Conservation (phyloP, 1,284 basidiomycete species). For the Leccinum pallidistipes region DNA sequence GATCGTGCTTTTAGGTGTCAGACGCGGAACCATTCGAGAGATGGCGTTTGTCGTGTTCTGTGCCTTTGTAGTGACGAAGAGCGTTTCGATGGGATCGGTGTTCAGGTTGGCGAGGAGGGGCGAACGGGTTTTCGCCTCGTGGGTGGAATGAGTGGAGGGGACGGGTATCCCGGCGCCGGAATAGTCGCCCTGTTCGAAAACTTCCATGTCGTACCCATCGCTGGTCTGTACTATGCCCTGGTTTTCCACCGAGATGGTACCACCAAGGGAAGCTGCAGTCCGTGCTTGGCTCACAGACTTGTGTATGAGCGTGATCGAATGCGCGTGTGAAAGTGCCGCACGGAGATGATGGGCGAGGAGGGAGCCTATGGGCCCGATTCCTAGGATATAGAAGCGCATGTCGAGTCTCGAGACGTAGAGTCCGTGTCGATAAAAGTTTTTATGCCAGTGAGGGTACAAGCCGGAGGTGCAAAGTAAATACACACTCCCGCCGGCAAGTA, state of each 20-base stretch:
- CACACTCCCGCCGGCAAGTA: too few species aligned
- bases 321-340: constrained; percentile 48
- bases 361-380: constrained; percentile 80
- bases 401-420: constrained; percentile 5
- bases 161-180: constrained; percentile 31
- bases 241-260: constrained; percentile 47
- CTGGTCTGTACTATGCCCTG: constrained; percentile 44
- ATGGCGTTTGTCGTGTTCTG: constrained; percentile 64
- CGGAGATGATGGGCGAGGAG: constrained; percentile 81
- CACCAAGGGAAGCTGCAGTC: constrained; percentile 33
- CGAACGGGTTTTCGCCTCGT: constrained; percentile 13
- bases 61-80: constrained; percentile 86
- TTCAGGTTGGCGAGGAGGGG: constrained; percentile 24
- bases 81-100: constrained; percentile 54
- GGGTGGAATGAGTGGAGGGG: constrained; percentile 13
- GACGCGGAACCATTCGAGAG: constrained; percentile 58
- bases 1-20: constrained; percentile 74
- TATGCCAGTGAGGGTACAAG: neutral
- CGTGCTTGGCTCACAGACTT: constrained; percentile 42
- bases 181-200: constrained; percentile 37
- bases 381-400: constrained; percentile 77
- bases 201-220: constrained; percentile 47
- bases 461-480: neutral
- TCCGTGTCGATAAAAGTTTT: neutral
- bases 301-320: constrained; percentile 70